A percentile compares a stretch with the other conserved stretches of the same genome.
These are phyloP conservation scores for Scheffersomyces parashehatae DNA, from an alignment of 1,139 yeast species.

Conservation along the genomic window DNA sequence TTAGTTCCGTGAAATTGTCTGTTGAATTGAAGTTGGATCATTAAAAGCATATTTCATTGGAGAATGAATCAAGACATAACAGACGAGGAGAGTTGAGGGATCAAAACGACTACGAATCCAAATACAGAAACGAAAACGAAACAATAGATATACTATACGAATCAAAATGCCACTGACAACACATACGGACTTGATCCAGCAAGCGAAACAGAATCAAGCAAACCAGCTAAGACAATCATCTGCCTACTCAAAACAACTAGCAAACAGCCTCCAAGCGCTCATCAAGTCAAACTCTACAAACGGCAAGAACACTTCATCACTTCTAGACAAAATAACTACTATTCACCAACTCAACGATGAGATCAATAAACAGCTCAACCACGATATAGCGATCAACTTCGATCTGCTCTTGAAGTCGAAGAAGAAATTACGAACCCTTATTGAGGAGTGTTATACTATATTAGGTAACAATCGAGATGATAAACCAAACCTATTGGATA, in stretches of 20 bases:
- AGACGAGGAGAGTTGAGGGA: too few species aligned
- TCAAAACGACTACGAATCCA: too few species aligned
- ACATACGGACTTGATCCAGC: constrained; percentile 31
- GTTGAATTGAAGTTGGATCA: too few species aligned
- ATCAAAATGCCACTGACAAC: constrained; percentile 1
- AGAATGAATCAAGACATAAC: too few species aligned
- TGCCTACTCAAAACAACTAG: constrained; percentile 30
- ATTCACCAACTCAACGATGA: constrained; percentile 42
- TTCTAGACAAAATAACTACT: constrained; percentile 46
- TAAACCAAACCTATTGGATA: constrained; percentile 11
- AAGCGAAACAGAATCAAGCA: constrained; percentile 40
- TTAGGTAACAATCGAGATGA: constrained; percentile 10
- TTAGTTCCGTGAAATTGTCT: too few species aligned
- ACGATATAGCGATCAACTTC: constrained; percentile 24
- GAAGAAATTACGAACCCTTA: constrained; percentile 18
- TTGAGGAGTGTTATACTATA: constrained; percentile 17
- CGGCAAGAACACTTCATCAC: constrained; percentile 20
- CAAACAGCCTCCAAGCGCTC: constrained; percentile 23
- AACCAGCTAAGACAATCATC: constrained; percentile 29
- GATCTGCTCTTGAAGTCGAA: constrained; percentile 20
- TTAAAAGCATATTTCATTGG: too few species aligned
- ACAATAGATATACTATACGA: too few species aligned
- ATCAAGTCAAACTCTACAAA: constrained; percentile 28
- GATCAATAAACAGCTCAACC: constrained; percentile 36
- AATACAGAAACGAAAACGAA: too few species aligned